These are phyloP conservation scores for Schizosaccharomyces lindneri DNA, from an alignment of 805 yeast genomes.

Conservation along the genomic window DNA sequence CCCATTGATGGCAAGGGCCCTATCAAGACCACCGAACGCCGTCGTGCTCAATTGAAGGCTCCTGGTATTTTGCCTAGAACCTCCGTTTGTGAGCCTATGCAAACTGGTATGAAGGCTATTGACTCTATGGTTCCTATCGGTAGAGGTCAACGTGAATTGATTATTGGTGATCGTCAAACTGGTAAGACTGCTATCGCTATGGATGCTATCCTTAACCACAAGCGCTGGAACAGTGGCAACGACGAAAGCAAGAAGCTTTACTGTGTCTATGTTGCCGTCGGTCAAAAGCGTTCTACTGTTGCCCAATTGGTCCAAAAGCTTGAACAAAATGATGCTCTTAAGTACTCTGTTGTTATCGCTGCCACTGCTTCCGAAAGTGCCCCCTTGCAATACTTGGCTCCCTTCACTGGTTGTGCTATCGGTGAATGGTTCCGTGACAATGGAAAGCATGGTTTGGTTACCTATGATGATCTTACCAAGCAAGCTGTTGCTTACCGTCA, in stretches of 20 bases:
- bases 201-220: slow-evolving; percentile 95
- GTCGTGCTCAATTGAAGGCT: slow-evolving; percentile 97
- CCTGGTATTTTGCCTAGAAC: slow-evolving; percentile 99
- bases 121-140: slow-evolving; percentile 98
- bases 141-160: slow-evolving; percentile 99
- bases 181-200: slow-evolving; percentile 99
- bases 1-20: slow-evolving; percentile 99
- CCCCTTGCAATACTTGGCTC: slow-evolving; percentile 98
- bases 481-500: slow-evolving; percentile 99
- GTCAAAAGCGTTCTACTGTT: slow-evolving; percentile 99
- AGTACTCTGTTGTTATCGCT: slow-evolving; percentile 93
- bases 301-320: slow-evolving; percentile 98
- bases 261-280: slow-evolving; percentile 99
- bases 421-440: slow-evolving; percentile 99
- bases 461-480: slow-evolving; percentile 95
- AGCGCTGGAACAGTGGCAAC: slow-evolving; percentile 87
- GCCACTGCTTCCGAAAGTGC: slow-evolving; percentile 99
- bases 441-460: slow-evolving; percentile 88
- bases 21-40: slow-evolving; percentile 52
- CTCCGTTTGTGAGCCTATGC: slow-evolving; percentile 97
- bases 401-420: slow-evolving; percentile 98
- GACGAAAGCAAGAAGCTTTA: slow-evolving; percentile 95
- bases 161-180: slow-evolving; percentile 99
- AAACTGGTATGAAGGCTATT: slow-evolving; percentile 97
- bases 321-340: slow-evolving; percentile 93